These are phyloP conservation scores for Lantana camara DNA, from an alignment of 257 asterid genomes.

Conservation along the genomic window DNA sequence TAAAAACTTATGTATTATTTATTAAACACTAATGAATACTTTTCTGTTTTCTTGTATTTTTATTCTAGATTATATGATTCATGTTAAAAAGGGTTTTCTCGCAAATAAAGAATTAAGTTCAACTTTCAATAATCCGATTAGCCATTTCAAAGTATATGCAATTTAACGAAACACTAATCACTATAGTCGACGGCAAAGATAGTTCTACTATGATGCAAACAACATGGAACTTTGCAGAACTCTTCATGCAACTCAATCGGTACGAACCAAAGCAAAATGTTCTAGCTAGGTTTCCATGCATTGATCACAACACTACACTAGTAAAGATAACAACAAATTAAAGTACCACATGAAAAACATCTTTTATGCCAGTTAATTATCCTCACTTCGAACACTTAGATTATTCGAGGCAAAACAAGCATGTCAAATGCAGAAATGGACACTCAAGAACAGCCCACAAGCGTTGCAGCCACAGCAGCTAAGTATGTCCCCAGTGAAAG, in stretches of 20 bases:
- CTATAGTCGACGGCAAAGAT: no score
- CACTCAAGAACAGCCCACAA: not conserved
- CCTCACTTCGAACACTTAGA: not conserved
- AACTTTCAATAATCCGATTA: no score
- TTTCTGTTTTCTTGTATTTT: no score
- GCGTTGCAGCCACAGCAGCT: not conserved
- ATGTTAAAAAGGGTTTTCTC: no score
- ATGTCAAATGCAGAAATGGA: not conserved
- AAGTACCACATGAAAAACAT: constrained; percentile 14
- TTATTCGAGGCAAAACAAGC: no score
- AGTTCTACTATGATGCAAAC: not conserved
- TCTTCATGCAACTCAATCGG: not conserved
- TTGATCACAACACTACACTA: constrained; percentile 7
- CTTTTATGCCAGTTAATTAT: constrained; percentile 6
- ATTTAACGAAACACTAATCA: no score
- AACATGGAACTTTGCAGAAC: constrained; percentile 1
- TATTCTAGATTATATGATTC: no score
- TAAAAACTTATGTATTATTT: not conserved
- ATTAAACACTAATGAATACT: no score
- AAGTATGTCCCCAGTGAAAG: constrained; percentile 7
- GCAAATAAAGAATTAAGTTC: no score
- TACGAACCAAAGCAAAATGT: constrained; percentile 15
- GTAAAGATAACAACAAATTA: constrained; percentile 1
- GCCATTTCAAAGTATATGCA: no score
- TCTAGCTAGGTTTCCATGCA: not conserved